Evolutionary conservation across 202 grass and related monocot genomes (phyloP), one percentile per base, ranked within the genome.

Genomic region (Setaria italica): DNA sequence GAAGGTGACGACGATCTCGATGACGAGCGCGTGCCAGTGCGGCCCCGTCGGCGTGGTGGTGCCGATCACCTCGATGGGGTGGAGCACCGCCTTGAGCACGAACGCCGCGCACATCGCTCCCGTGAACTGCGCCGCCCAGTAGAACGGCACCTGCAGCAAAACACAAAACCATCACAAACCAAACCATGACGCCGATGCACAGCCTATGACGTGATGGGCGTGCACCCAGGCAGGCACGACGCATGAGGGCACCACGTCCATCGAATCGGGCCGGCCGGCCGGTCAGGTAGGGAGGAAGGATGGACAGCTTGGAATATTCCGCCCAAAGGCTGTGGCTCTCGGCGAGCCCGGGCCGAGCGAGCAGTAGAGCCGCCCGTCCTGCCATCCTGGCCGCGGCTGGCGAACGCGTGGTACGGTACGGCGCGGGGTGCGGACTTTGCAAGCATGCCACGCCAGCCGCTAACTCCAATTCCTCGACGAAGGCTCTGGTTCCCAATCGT

Each of bases 1-100:
- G 70, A 99, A 99, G 13, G 97, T 99, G 71, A 99, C 94, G 9
- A 99, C 85, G 65, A 94, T 90, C 88, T 99, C 97, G 77, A 97
- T 73, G 80, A 94, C 21, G 33, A 99, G 88, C 2, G 97, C 94
- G 14, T 99, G 94, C 89, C 87, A 87, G 54, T 94, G 91, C 29
- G 92, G 84, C 2, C 87, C 97, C 29, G 90, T 58, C 7, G 97
- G 97, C 25, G 92, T 93, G 57, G 97, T 99, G 29, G 89, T 93
- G n/a, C 97, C 97, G 30, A 99, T 55, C 79, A 87, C 83, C 20
- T 80, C 63, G 72, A 99, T 89, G 0, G 97, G 97, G 80, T 92
- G 65, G 19, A 99, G 89, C 77, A 93, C 60, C 55, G 84, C 88
- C 82, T 85, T 64, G 43, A 99, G 92, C 85, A 94, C 84, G 83